Evolutionary conservation across 805 yeast genomes (phyloP), one percentile per base, ranked within the genome.

Genomic region (Pichia gijzeniarum): DNA sequence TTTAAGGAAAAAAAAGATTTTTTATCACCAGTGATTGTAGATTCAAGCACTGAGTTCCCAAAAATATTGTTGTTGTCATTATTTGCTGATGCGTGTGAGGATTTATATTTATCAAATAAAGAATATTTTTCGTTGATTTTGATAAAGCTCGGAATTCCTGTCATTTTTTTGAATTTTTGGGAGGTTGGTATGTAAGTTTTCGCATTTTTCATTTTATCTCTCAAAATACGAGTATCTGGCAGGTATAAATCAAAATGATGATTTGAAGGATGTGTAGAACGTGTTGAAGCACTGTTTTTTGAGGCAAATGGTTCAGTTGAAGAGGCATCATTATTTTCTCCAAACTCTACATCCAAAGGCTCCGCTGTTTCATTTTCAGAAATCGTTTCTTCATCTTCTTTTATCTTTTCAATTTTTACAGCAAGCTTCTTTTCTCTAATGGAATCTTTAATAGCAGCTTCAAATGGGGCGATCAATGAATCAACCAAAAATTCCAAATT

Each of bases 401-500:
- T 60, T 28, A 49, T 53, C 16, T 53, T 50, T 22, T 48, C 48
- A 31, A 65, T 56, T 44, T 63, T 61, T n/a, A 48, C 47, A 1
- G 61, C 51, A 18, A 68, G 52, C n/a, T 60, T 55, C 43, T 62
- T 68, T 6, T 67, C 68, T 44, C 58, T 47, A 57, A 65, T 51
- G 60, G 67, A 40, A 49, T 67, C 53, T 61, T 68, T 65, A 49
- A 65, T 57, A 36, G 64, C 64, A 13, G 64, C 55, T 47, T 70
- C 73, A 56, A 74, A 80, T 35, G 65, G 68, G 17, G 70, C 65
- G 7, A 76, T 74, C 31, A 72, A 58, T 2, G 63, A 62, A 42
- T 69, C 69, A 18, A 79, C 70, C 35, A 75, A 61, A 27, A 72
- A 76, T 41, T 80, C 83, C 32, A 90, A 65, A 52, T 77, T 78